Conservation (phyloP, 345 rosid species). For the Ricinus communis region DNA sequence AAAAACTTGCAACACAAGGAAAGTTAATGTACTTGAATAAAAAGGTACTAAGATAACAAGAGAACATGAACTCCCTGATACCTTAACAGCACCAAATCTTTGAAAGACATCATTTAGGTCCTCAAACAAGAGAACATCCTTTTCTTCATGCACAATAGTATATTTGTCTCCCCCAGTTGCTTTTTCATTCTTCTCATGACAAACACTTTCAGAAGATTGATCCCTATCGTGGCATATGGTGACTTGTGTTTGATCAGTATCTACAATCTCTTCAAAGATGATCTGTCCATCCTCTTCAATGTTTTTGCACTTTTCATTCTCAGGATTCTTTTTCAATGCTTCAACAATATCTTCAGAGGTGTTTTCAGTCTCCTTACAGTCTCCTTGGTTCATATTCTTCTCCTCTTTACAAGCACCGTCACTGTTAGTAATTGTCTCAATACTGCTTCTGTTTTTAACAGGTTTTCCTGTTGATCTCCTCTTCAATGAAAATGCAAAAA, state of each 20-base stretch:
- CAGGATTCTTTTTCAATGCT: not conserved
- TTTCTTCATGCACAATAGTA: not conserved
- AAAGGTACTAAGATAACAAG: not conserved
- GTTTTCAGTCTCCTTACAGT: not conserved
- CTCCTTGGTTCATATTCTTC: not conserved
- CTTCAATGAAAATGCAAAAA: conserved; percentile 15
- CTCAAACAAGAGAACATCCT: not conserved
- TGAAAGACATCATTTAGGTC: conserved; percentile 11
- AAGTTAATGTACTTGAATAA: not conserved
- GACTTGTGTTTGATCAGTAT: not conserved
- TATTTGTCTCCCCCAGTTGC: not conserved
- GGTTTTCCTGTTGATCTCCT: conserved; percentile 3
- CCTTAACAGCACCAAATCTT: conserved; percentile 20
- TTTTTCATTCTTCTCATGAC: not conserved
- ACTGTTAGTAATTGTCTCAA: not conserved
- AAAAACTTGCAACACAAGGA: not conserved
- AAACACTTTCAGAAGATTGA: not conserved
- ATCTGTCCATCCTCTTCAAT: not conserved
- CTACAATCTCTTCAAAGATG: not conserved
- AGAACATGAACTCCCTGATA: not conserved
- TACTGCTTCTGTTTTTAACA: not conserved
- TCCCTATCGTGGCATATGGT: too few species aligned
- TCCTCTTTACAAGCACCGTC: not conserved
- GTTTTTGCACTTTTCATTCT: not conserved
- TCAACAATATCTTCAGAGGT: not conserved